phyloP scores from a whole-genome alignment of 129 eudicot species.

The Flaveria trinervia region DNA sequence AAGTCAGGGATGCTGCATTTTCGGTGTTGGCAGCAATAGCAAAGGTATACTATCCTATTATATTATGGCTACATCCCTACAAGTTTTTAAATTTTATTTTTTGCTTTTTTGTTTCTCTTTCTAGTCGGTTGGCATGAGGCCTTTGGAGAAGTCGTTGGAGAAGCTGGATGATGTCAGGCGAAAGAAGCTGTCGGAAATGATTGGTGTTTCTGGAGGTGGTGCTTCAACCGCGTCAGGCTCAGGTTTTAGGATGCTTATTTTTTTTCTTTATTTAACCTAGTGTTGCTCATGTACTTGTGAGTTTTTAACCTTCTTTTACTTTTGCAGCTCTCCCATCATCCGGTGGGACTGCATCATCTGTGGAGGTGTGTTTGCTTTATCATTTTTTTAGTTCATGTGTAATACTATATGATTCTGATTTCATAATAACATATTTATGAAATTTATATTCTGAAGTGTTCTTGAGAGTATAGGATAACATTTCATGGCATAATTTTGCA shows the following conservation, averaged over 20 bases:
- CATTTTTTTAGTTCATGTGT: background rate
- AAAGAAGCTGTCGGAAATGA: slow-evolving; percentile 96
- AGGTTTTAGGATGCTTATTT: slow-evolving; percentile 45
- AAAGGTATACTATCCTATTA: slow-evolving; percentile 47
- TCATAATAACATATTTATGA: background rate
- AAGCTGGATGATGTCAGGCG: slow-evolving; percentile 93
- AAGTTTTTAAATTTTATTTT: background rate
- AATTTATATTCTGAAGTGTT: background rate
- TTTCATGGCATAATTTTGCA: slow-evolving; percentile 28
- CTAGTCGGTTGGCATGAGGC: slow-evolving; percentile 98
- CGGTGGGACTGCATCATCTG: slow-evolving; percentile 53
- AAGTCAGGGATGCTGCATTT: slow-evolving; percentile 99
- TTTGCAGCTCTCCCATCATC: slow-evolving; percentile 49
- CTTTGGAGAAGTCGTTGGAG: slow-evolving; percentile 93
- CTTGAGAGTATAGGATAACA: slow-evolving; percentile 13
- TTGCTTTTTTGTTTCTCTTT: slow-evolving; percentile 19
- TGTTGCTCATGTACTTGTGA: background rate
- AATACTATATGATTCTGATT: background rate
- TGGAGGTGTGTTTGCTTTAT: slow-evolving; percentile 51
- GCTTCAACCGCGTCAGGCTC: slow-evolving; percentile 49
- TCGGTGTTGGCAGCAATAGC: slow-evolving; percentile 95
- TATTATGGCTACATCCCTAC: background rate
- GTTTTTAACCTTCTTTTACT: background rate
- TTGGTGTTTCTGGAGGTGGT: slow-evolving; percentile 79
- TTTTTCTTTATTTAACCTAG: background rate